Conservation (phyloP, 2,329 filamentous ascomycete species). For the Tetracladium maxilliforme region DNA sequence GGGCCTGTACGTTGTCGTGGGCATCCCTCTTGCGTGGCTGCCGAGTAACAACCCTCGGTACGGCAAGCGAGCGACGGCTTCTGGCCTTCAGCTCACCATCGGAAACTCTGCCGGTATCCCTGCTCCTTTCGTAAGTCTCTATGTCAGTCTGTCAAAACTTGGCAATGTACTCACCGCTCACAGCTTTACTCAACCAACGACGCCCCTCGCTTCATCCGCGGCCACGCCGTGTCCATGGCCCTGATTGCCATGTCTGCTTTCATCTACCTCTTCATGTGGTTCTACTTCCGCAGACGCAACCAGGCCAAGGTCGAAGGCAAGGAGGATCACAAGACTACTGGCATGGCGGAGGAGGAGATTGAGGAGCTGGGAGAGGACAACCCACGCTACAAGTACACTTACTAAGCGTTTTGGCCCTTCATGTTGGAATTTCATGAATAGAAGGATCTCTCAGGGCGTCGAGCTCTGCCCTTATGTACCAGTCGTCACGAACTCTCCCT, state of each 20-base stretch:
- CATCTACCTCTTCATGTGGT: conserved; percentile 12
- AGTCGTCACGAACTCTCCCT: no score
- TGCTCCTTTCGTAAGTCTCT: conserved; percentile 35
- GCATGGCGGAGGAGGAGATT: conserved; percentile 24
- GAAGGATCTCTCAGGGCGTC: no score
- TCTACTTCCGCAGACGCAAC: conserved; percentile 19
- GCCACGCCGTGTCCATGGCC: conserved; percentile 33
- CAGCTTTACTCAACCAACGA: conserved; percentile 28
- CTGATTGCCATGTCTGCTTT: conserved; percentile 22
- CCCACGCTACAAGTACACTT: conserved; percentile 13
- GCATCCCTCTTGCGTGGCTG: conserved; percentile 17
- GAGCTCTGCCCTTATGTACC: no score
- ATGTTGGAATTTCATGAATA: no score
- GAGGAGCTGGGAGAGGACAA: conserved; percentile 24
- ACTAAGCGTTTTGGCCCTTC: no score
- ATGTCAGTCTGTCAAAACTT: no score
- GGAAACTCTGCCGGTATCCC: conserved; percentile 46
- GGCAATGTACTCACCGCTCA: no score
- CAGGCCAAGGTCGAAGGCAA: conserved; percentile 17
- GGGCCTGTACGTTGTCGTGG: conserved; percentile 32
- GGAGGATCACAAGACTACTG: conserved; percentile 23
- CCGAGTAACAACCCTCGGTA: conserved; percentile 43
- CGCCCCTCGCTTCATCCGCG: conserved; percentile 29
- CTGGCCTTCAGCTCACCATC: conserved; percentile 41
- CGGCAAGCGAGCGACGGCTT: conserved; percentile 43